Base-by-base conservation (phyloP, 805 yeast genomes). In the Candida sphagnicola region DNA sequence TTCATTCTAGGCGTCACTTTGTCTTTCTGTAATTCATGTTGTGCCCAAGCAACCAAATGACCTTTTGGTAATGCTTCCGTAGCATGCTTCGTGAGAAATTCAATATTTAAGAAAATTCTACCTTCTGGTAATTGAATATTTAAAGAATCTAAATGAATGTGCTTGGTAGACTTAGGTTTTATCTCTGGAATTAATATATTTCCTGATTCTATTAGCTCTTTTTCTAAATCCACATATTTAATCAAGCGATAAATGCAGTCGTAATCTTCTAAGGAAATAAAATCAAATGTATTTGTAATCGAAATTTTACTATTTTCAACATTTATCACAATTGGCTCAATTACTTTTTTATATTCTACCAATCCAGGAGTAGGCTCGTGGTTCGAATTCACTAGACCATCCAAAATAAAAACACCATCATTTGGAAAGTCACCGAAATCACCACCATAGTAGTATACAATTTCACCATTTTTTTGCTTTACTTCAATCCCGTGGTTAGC, bases 391-490 rank as follows among this genome's bases (percentile, higher is more conserved):
- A 53, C 37, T 11, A 63, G 36, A 2, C 68, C 70, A 41, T 63
- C 70, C 62, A 63, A 52, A 28, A 62, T 58, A 39, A 62, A 63
- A 4, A 57, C 61, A 12, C 65, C 61, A 41, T 63, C 67, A 42
- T 63, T 51, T 6, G 62, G 56, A 31, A 45, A 43, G 31, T 63
- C 70, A 13, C 56, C 61, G 35, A 62, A 63, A 35, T 63, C 68
- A 15, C 70, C 70, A 5, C 69, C 67, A 37, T 59, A 60, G 14
- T 50, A 59, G 34, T 51, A 59, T 8, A 37, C 38, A 3, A 11
- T 26, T 25, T 33, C 18, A 4, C 43, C 48, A 37, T 42, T 30
- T 11, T 14, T 13, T 8, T 14, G 15, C 13, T 42, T 47, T 19
- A 49, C 44, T 18, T 43, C 44, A 8, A 62, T 32, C 4, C 69